A percentile compares a stretch with the other conserved stretches of the same genome.
These are phyloP conservation scores for Gossypium raimondii DNA, from an alignment of 345 rosid species.

Conservation along the genomic window DNA sequence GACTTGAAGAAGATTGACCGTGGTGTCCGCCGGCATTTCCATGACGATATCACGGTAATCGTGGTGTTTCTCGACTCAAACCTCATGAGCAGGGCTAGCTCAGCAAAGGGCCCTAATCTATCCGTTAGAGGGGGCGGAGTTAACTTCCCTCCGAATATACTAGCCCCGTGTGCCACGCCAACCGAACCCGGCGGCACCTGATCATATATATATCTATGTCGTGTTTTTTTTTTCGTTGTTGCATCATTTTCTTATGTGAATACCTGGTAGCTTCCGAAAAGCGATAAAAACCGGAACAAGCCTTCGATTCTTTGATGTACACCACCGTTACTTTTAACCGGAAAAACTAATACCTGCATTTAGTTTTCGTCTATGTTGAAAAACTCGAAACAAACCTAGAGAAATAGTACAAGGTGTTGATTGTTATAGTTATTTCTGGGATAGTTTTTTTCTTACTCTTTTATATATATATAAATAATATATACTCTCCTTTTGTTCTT, in stretches of 20 bases:
- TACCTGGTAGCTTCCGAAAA: conserved; percentile 37
- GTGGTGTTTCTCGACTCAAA: conserved; percentile 76
- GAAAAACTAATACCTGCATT: conserved; percentile 28
- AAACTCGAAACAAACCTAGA: conserved; percentile 14
- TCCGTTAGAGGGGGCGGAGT: conserved; percentile 76
- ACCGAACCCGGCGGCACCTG: conserved; percentile 36
- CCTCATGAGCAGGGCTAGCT: conserved; percentile 47
- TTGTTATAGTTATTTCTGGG: conserved; percentile 25
- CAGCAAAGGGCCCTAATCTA: conserved; percentile 35
- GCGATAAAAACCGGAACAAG: conserved; percentile 29
- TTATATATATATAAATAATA: neutral
- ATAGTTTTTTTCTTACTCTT: conserved; percentile 5
- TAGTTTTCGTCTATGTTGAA: conserved; percentile 24
- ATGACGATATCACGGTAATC: conserved; percentile 83
- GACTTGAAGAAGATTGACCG: conserved; percentile 94
- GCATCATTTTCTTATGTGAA: conserved; percentile 38
- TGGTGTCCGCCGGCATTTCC: conserved; percentile 88
- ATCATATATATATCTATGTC: conserved; percentile 10
- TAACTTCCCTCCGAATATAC: conserved; percentile 45
- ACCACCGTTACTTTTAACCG: conserved; percentile 42
- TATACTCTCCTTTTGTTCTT: neutral
- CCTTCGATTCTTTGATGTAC: conserved; percentile 58
- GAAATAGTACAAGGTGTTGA: conserved; percentile 31
- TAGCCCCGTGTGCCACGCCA: conserved; percentile 59
- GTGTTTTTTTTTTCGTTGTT: conserved; percentile 16